A percentile compares a stretch with the other conserved stretches of the same genome.
phyloP scores from a whole-genome alignment of 2,329 filamentous ascomycete species.

The Pleomassaria siparia region DNA sequence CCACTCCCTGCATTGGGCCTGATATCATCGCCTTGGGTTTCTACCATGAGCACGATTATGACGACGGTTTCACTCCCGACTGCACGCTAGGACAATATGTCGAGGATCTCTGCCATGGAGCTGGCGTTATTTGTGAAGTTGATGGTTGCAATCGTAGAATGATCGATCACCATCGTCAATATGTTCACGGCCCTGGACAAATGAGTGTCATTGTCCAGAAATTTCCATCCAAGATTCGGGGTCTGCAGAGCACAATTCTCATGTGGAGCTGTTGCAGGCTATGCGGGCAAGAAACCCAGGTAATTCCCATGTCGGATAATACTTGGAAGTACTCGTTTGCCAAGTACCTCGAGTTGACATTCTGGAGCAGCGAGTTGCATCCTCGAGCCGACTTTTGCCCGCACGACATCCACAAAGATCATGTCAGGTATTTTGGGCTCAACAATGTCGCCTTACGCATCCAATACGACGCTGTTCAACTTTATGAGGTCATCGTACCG shows the following conservation, averaged over 20 bases:
- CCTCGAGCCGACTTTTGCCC: conserved; percentile 75
- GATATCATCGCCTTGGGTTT: conserved; percentile 88
- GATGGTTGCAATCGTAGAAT: conserved; percentile 87
- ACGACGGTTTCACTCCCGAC: conserved; percentile 72
- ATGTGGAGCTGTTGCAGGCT: conserved; percentile 98
- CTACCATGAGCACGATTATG: conserved; percentile 83
- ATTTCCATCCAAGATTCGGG: conserved; percentile 65
- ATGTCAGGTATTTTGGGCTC: conserved; percentile 89
- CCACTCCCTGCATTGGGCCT: conserved; percentile 89
- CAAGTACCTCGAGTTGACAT: conserved; percentile 96
- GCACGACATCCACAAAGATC: conserved; percentile 90
- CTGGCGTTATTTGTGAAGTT: conserved; percentile 74
- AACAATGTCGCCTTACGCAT: conserved; percentile 83
- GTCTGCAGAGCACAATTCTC: conserved; percentile 73
- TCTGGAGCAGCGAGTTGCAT: conserved; percentile 86
- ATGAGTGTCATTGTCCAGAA: conserved; percentile 88
- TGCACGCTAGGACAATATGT: conserved; percentile 95
- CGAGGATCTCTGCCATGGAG: conserved; percentile 79
- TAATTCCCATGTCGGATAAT: conserved; percentile 86
- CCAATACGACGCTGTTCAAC: conserved; percentile 88
- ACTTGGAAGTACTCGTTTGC: conserved; percentile 99
- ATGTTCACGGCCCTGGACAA: conserved; percentile 93
- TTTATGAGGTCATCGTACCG: conserved; percentile 93
- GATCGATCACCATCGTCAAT: conserved; percentile 91
- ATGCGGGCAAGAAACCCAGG: conserved; percentile 86